A percentile compares a stretch with the other conserved stretches of the same genome.
Conservation (phyloP, 768 basidiomycete genomes). For the Filobasidium floriforme region DNA sequence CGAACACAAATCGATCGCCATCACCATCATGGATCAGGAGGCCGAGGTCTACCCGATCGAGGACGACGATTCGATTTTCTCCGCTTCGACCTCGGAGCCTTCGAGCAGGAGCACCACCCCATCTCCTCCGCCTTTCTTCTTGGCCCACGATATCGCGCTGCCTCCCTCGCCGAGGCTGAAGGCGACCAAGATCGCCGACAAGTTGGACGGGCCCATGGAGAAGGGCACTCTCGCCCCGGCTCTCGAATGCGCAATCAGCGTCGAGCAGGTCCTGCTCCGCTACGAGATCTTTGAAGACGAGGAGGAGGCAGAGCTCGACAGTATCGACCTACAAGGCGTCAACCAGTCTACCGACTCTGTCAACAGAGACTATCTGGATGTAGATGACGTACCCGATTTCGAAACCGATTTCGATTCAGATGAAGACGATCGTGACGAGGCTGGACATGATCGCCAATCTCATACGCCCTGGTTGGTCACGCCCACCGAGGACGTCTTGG, state of each 20-base stretch:
- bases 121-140: not conserved
- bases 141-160: not conserved
- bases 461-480: not conserved
- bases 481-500: constrained; percentile 4
- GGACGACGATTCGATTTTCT: not conserved
- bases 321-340: not conserved
- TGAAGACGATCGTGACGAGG: not conserved
- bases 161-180: not conserved
- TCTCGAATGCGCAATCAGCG: not conserved
- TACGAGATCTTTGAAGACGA: not conserved
- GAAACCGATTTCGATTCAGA: not conserved
- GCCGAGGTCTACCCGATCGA: constrained; percentile 7
- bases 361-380: not conserved
- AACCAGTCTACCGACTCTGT: not conserved
- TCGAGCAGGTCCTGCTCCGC: not conserved
- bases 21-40: not conserved
- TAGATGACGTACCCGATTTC: not conserved
- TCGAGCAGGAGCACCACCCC: not conserved
- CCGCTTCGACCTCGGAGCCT: not conserved
- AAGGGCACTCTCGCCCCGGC: not conserved
- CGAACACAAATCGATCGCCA: not conserved
- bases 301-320: not conserved
- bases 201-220: not conserved
- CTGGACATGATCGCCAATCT: not conserved
- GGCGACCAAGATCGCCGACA: not conserved